Evolutionary conservation across 2,329 filamentous ascomycete genomes (phyloP).

Genomic region (Pseudogymnoascus sp.): DNA sequence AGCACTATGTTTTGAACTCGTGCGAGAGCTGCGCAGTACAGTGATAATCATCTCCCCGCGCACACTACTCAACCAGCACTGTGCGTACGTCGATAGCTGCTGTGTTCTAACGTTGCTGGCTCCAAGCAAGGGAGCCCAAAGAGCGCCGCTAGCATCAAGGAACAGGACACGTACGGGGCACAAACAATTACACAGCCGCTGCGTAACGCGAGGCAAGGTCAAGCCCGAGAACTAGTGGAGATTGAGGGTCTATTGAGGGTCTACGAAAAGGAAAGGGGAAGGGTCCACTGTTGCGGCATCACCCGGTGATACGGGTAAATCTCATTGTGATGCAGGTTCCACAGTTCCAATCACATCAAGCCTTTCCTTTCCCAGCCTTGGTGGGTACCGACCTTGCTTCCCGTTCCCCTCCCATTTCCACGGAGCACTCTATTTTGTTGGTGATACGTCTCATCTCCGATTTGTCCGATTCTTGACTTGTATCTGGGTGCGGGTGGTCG

Average conservation of each 20-base stretch:
- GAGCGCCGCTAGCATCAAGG: background rate
- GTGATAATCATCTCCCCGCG: conserved; percentile 4
- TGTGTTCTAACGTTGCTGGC: background rate
- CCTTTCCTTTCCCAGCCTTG: background rate
- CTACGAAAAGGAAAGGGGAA: background rate
- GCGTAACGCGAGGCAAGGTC: conserved; percentile 3
- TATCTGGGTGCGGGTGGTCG: background rate
- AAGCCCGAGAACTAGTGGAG: background rate
- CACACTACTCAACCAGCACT: background rate
- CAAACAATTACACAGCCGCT: background rate
- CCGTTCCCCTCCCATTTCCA: background rate
- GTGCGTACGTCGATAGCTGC: background rate
- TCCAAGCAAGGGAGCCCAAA: background rate
- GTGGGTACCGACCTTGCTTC: background rate
- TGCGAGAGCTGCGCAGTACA: background rate
- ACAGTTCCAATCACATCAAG: conserved; percentile 11
- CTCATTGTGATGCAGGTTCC: background rate
- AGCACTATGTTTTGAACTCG: background rate
- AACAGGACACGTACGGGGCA: background rate
- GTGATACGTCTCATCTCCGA: conserved; percentile 5
- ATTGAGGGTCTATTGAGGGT: background rate
- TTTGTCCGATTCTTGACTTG: background rate
- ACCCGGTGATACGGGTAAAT: conserved; percentile 6
- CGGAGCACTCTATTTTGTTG: conserved; percentile 1
- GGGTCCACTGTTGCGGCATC: conserved; percentile 5